Percentiles rank a stretch among this genome's conserved stretches.
phyloP scores from a whole-genome alignment of 2,329 filamentous ascomycete genomes.

The Lecanosticta acicola region DNA sequence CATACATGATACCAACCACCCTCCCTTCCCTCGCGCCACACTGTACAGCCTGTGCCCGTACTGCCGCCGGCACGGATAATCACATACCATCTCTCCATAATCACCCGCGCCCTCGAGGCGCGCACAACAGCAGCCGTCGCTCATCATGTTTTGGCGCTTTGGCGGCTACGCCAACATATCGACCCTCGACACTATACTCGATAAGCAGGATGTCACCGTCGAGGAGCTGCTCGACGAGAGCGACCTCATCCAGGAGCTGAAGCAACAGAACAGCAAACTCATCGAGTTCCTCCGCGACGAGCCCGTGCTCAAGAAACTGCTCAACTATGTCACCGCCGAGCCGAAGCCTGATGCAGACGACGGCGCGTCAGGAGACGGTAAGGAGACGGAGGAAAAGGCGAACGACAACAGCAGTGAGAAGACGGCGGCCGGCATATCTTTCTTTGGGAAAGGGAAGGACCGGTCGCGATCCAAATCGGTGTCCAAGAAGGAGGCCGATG shows the following conservation, averaged over 20 bases:
- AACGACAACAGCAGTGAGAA: conserved; percentile 48
- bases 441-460: conserved; percentile 43
- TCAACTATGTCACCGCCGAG: conserved; percentile 86
- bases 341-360: conserved; percentile 49
- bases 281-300: conserved; percentile 93
- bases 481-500: conserved; percentile 35
- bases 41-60: conserved; percentile 5
- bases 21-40: conserved; percentile 5
- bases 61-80: conserved; percentile 10
- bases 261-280: conserved; percentile 95
- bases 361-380: conserved; percentile 24
- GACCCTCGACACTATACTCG: conserved; percentile 91
- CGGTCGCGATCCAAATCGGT: conserved; percentile 41
- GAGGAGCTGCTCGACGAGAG: conserved; percentile 95
- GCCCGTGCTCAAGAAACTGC: conserved; percentile 72
- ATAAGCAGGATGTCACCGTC: conserved; percentile 88
- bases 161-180: conserved; percentile 97
- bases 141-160: conserved; percentile 99
- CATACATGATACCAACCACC: conserved; percentile 17
- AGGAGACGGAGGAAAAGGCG: conserved; percentile 31
- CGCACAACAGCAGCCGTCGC: no score
- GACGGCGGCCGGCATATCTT: conserved; percentile 37
- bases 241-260: conserved; percentile 94
- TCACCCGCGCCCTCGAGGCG: neutral
- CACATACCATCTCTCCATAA: conserved; percentile 1